A percentile compares a stretch with the other conserved stretches of the same genome.
Conservation (phyloP, 192 early-diverging fungal species). For the Rhizophlyctis rosea region DNA sequence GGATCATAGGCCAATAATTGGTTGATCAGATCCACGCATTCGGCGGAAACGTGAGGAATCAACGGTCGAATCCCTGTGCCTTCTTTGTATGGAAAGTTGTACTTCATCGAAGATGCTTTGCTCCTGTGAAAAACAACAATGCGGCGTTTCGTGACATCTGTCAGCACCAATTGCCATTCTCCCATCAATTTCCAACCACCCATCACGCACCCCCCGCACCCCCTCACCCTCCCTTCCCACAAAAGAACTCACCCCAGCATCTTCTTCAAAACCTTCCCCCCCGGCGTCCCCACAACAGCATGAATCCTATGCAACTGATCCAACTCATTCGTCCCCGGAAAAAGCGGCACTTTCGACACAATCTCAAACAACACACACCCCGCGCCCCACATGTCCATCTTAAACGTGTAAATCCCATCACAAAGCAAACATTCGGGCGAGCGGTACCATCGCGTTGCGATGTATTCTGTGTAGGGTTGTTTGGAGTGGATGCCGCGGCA, state of each 20-base stretch:
- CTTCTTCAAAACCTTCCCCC: conserved; percentile 43
- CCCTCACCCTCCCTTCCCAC: no score
- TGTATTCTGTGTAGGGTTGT: conserved; percentile 66
- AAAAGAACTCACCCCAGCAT: conserved; percentile 45
- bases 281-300: conserved; percentile 56
- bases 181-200: no score
- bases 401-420: conserved; percentile 53
- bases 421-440: conserved; percentile 62
- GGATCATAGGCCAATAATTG: conserved; percentile 49
- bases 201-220: no score
- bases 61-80: conserved; percentile 48
- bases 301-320: conserved; percentile 63
- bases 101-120: conserved; percentile 39
- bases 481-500: conserved; percentile 64
- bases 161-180: no score
- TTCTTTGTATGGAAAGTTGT: conserved; percentile 51
- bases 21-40: conserved; percentile 49
- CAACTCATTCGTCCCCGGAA: conserved; percentile 59
- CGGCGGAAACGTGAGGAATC: conserved; percentile 39
- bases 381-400: conserved; percentile 64
- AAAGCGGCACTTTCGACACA: conserved; percentile 50
- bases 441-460: conserved; percentile 66
- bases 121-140: conserved; percentile 15
- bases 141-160: no score
- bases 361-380: conserved; percentile 63